phyloP scores from a whole-genome alignment of 164 flowering plant genomes.

The Stephania cephalantha region DNA sequence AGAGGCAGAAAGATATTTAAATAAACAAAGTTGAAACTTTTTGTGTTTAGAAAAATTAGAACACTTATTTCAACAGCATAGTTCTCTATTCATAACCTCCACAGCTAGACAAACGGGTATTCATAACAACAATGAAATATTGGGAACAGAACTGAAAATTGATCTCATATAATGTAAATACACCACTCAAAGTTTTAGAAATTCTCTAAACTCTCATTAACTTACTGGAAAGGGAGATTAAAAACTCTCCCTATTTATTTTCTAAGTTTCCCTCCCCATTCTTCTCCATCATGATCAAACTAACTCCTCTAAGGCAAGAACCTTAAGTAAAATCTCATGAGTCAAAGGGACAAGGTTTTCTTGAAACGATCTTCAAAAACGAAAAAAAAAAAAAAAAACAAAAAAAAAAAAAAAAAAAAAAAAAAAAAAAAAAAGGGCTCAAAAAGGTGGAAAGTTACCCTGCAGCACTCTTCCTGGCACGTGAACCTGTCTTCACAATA shows the following conservation, averaged over 20 bases:
- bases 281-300: not conserved
- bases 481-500: constrained; percentile 87
- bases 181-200: not conserved
- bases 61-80: not conserved
- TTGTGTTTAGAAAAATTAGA: not conserved
- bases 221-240: not conserved
- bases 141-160: not conserved
- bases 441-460: constrained; percentile 48
- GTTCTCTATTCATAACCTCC: not conserved
- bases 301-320: not conserved
- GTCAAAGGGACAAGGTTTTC: not conserved
- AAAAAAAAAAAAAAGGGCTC: not conserved
- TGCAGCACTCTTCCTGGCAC: constrained; percentile 98
- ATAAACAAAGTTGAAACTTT: too few relatives aligned
- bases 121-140: not conserved
- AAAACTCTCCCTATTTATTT: not conserved
- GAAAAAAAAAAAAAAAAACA: not conserved
- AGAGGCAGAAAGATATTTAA: too few relatives aligned
- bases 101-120: not conserved
- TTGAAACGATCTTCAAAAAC: not conserved
- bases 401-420: not conserved
- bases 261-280: not conserved
- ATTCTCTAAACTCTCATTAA: not conserved
- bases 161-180: not conserved
- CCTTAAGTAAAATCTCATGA: not conserved